phyloP scores from a whole-genome alignment of 495 filamentous ascomycete genomes.

The Penicillium arizonense region DNA sequence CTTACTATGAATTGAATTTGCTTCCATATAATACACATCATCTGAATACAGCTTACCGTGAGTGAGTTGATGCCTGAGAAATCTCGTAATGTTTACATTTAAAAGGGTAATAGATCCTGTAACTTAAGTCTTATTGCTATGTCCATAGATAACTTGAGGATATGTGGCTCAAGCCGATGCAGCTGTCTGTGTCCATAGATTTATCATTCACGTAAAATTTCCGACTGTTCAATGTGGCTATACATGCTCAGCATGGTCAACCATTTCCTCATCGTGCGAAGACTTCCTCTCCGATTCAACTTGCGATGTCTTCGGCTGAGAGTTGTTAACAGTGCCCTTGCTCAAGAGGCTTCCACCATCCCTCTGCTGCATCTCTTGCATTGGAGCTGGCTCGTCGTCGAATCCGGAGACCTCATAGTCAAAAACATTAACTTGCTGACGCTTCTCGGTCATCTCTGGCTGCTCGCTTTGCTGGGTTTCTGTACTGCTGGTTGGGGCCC shows the following conservation, averaged over 20 bases:
- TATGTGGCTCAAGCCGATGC: neutral
- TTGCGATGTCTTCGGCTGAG: conserved; percentile 1
- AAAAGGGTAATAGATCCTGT: too few relatives aligned
- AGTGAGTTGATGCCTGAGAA: too few relatives aligned
- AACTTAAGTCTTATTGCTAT: neutral
- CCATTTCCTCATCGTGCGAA: conserved; percentile 15
- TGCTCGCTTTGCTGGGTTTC: neutral
- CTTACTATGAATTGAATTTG: too few relatives aligned
- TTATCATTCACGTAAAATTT: conserved; percentile 16
- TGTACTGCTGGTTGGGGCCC: neutral
- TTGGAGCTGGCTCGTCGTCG: conserved; percentile 23
- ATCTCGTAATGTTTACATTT: too few relatives aligned
- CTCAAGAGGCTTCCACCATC: conserved; percentile 23
- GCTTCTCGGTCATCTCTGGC: conserved; percentile 13
- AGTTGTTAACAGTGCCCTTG: conserved; percentile 7
- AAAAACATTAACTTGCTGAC: conserved; percentile 36
- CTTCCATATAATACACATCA: too few relatives aligned
- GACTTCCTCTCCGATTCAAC: conserved; percentile 10
- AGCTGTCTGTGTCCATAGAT: conserved; percentile 11
- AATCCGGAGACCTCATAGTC: conserved; percentile 42
- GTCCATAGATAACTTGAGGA: neutral
- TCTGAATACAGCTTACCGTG: too few relatives aligned
- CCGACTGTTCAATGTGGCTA: neutral
- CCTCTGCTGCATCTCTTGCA: conserved; percentile 42
- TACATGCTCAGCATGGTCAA: conserved; percentile 15